Base-by-base conservation (phyloP, 2,329 filamentous ascomycete species). In the Aspergillus persii region DNA sequence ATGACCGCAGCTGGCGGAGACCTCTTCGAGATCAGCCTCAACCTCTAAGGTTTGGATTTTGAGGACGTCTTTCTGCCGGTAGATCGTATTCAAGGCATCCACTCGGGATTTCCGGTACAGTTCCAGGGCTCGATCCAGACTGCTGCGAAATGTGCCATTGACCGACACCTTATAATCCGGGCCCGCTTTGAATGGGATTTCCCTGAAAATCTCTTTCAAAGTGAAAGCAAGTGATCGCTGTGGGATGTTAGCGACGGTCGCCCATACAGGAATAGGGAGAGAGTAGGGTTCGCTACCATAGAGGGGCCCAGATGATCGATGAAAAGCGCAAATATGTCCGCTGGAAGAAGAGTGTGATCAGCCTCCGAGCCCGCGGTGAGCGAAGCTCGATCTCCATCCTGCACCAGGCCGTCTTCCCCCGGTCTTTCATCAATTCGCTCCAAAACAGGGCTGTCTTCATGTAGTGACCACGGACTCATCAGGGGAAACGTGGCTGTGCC, bases 1-100 rank as follows among this genome's bases (percentile, higher is more conserved):
- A 75, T 98, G 93, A 0, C 95, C 94, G 70, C 95, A 99, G 58
- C 93, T 96, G n/a, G 95, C 94, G 46, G 94, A 93, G 9, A 98
- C 93, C 75, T 99, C 95, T 73, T 99, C 95, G 58, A 96, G 92
- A 73, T 98, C 95, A 2, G 94, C 95, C 70, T 96, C 89, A 8
- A 94, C 84, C 62, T 89, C 89, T 54, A 91, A 83, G 0, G 89
- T 88, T 47, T 86, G 84, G 3, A 86, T 80, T 59, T 86, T 86
- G n/a, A 71, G 86, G 44, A 92, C 81, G 66, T 92, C 88, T 61
- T 92, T 92, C 54, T 85, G 90, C 63, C 85, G 87, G 74, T 99
- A 98, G 0, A 99, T 82, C 58, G 89, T 84, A 58, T 87, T 83
- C 6, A 99, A 79, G 0, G 95, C 92, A 52, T 89, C 86, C 57